Conservation (phyloP, 371 early-diverging fungal genomes). For the Batkoa obscura region DNA sequence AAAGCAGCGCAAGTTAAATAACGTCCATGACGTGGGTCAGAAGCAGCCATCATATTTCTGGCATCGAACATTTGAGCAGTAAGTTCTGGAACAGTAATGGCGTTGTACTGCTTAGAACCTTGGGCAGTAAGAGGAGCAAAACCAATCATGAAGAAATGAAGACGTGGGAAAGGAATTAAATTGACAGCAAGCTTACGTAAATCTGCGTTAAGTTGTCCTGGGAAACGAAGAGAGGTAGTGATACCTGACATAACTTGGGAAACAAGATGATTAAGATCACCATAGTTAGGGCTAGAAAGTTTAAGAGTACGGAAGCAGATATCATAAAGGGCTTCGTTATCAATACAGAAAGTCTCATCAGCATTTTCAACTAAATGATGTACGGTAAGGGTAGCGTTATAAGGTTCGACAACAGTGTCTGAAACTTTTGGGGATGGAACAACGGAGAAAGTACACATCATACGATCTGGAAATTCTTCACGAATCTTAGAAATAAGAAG, state of each 20-base stretch:
- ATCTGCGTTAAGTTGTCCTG: conserved; percentile 97
- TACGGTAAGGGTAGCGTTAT: conserved; percentile 93
- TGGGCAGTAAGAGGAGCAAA: conserved; percentile 90
- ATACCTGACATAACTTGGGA: conserved; percentile 89
- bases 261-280: conserved; percentile 80
- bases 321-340: conserved; percentile 89
- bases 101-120: conserved; percentile 76
- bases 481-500: conserved; percentile 79
- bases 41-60: conserved; percentile 98
- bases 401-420: conserved; percentile 63
- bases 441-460: conserved; percentile 92
- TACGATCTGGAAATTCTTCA: conserved; percentile 90
- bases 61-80: conserved; percentile 97
- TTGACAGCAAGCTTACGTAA: conserved; percentile 95
- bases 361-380: conserved; percentile 96
- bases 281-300: conserved; percentile 65
- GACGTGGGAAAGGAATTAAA: conserved; percentile 96
- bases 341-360: conserved; percentile 85
- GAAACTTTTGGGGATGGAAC: conserved; percentile 63
- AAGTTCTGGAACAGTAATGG: conserved; percentile 80
- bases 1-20: conserved; percentile 96
- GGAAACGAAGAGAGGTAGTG: conserved; percentile 96
- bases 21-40: conserved; percentile 93
- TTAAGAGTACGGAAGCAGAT: conserved; percentile 89
- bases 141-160: conserved; percentile 99